phyloP scores from a whole-genome alignment of 169 alveolate species.

The Cryptosporidium muris region DNA sequence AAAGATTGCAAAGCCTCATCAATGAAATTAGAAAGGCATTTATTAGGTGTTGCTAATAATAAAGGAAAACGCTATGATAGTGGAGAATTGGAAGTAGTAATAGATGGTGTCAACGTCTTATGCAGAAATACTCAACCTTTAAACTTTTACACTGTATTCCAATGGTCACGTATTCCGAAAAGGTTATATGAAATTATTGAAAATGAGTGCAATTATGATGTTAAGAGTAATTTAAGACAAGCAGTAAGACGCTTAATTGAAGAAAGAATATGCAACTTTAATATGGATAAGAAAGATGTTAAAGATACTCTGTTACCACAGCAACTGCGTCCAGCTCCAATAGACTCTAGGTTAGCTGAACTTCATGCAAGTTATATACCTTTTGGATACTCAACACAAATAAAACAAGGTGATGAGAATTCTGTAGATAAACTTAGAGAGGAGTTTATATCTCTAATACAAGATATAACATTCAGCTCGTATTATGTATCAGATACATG shows the following conservation, averaged over 20 bases:
- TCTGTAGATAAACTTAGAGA: constrained; percentile 54
- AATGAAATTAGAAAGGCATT: constrained; percentile 13
- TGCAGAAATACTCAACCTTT: constrained; percentile 41
- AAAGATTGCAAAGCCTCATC: constrained; percentile 66
- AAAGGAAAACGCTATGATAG: constrained; percentile 57
- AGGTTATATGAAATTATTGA: constrained; percentile 67
- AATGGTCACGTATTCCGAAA: constrained; percentile 63
- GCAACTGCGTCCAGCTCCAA: constrained; percentile 51
- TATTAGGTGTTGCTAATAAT: not conserved
- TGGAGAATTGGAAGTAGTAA: constrained; percentile 64
- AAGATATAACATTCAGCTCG: constrained; percentile 63
- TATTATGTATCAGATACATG: constrained; percentile 43
- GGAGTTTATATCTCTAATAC: constrained; percentile 23
- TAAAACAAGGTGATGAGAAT: constrained; percentile 21
- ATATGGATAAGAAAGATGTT: constrained; percentile 41
- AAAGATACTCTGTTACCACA: constrained; percentile 49
- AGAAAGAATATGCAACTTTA: constrained; percentile 57
- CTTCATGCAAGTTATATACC: constrained; percentile 70
- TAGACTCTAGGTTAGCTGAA: constrained; percentile 17
- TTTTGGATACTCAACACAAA: constrained; percentile 51
- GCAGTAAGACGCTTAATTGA: constrained; percentile 57
- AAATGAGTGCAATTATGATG: constrained; percentile 70
- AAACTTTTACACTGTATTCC: constrained; percentile 58
- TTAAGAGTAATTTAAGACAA: constrained; percentile 52
- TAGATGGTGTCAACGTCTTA: constrained; percentile 35